Conservation (phyloP, 345 rosid species). For the Citrus trifoliata region DNA sequence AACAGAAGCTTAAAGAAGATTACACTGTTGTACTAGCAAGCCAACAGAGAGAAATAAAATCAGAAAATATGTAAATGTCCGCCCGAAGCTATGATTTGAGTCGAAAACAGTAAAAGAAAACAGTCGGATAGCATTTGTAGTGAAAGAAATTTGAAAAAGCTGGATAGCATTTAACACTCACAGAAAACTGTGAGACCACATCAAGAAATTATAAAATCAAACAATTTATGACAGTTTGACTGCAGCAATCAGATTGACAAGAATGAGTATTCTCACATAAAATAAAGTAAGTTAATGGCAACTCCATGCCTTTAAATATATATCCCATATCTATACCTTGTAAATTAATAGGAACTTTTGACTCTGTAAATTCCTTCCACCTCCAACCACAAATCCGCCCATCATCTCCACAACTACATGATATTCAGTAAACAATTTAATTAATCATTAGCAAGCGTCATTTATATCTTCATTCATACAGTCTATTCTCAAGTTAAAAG, state of each 20-base stretch:
- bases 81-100: not conserved
- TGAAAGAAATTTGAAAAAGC: not conserved
- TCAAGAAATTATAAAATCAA: not conserved
- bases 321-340: slow-evolving; percentile 45
- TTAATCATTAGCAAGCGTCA: not conserved
- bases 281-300: not conserved
- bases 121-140: slow-evolving; percentile 1
- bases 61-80: not conserved
- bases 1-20: not conserved
- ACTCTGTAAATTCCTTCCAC: slow-evolving; percentile 59
- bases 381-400: slow-evolving; percentile 90
- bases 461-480: not conserved
- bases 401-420: slow-evolving; percentile 91
- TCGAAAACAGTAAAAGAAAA: not conserved
- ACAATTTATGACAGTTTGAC: not conserved
- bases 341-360: slow-evolving; percentile 34
- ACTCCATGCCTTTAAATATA: not conserved
- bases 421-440: slow-evolving; percentile 1
- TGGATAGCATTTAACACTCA: not conserved
- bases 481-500: not conserved
- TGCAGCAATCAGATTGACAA: not conserved
- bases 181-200: not conserved
- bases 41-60: not conserved
- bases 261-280: not conserved
- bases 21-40: not conserved